Percentiles rank a stretch among this genome's conserved stretches.
Conservation (phyloP, 2,329 filamentous ascomycete species). For the Pezizomycotina sp. region DNA sequence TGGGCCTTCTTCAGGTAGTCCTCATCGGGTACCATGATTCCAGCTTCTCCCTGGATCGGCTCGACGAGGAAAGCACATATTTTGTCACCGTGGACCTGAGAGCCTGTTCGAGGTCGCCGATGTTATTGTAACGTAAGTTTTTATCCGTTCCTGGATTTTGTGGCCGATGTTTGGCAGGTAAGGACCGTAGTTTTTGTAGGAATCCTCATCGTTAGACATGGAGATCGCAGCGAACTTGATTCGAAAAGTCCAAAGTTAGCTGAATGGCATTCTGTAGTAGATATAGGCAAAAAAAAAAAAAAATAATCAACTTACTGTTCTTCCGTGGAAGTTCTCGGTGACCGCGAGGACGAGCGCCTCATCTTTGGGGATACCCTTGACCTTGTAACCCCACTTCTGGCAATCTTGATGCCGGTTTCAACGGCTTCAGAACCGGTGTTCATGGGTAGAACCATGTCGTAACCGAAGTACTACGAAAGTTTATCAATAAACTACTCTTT, state of each 20-base stretch:
- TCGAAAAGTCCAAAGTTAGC: background rate
- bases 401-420: slow-evolving; percentile 90
- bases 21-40: slow-evolving; percentile 85
- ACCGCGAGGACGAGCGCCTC: slow-evolving; percentile 74
- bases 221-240: slow-evolving; percentile 78
- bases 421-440: slow-evolving; percentile 94
- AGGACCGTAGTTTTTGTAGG: slow-evolving; percentile 88
- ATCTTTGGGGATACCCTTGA: slow-evolving; percentile 71
- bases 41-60: slow-evolving; percentile 93
- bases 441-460: slow-evolving; percentile 97
- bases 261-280: background rate
- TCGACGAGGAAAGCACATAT: slow-evolving; percentile 89
- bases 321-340: slow-evolving; percentile 86
- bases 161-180: slow-evolving; percentile 82
- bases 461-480: slow-evolving; percentile 47
- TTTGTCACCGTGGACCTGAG: slow-evolving; percentile 57
- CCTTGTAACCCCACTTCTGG: slow-evolving; percentile 97
- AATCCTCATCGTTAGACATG: slow-evolving; percentile 88
- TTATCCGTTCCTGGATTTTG: slow-evolving; percentile 53
- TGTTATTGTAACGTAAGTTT: slow-evolving; percentile 71
- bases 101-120: slow-evolving; percentile 60
- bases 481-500: slow-evolving; percentile 1
- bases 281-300: background rate
- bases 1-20: slow-evolving; percentile 69
- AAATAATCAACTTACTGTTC: slow-evolving; percentile 52